Conservation (phyloP, 1,284 basidiomycete species). For the Mycena sp. region DNA sequence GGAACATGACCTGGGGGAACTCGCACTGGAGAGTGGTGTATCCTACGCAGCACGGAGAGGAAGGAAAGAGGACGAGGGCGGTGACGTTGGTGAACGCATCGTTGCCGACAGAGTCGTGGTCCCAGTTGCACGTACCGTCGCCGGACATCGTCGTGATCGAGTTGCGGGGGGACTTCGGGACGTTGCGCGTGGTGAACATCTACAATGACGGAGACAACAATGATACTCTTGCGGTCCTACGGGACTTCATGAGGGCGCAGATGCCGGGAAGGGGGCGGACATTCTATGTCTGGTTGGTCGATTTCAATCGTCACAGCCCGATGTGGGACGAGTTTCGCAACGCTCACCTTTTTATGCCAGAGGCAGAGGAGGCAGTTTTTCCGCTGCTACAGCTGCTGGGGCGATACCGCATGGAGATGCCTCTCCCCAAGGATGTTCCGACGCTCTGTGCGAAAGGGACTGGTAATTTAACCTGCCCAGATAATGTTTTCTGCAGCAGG, state of each 20-base stretch:
- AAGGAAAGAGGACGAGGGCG: conserved; percentile 9
- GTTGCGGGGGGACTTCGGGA: conserved; percentile 19
- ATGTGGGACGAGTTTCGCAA: conserved; percentile 47
- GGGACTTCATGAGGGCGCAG: background rate
- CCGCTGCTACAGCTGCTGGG: conserved; percentile 34
- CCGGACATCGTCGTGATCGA: conserved; percentile 42
- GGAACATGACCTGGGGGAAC: conserved; percentile 27
- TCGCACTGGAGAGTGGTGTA: conserved; percentile 39
- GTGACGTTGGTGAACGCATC: conserved; percentile 40
- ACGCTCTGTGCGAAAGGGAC: conserved; percentile 40
- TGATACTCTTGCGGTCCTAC: conserved; percentile 5
- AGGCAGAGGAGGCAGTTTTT: background rate
- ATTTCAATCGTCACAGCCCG: conserved; percentile 39
- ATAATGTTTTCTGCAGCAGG: conserved; percentile 44
- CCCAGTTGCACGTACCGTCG: conserved; percentile 29
- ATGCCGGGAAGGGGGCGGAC: background rate
- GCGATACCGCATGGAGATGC: conserved; percentile 34
- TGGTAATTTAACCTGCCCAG: conserved; percentile 41
- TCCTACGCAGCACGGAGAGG: conserved; percentile 33
- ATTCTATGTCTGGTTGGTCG: conserved; percentile 41
- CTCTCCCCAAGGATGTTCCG: conserved; percentile 39
- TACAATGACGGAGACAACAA: conserved; percentile 27
- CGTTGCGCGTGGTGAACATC: conserved; percentile 22
- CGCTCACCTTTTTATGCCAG: conserved; percentile 42
- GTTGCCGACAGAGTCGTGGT: conserved; percentile 39